phyloP scores from a whole-genome alignment of 164 flowering plant species.

The Platanus orientalis region DNA sequence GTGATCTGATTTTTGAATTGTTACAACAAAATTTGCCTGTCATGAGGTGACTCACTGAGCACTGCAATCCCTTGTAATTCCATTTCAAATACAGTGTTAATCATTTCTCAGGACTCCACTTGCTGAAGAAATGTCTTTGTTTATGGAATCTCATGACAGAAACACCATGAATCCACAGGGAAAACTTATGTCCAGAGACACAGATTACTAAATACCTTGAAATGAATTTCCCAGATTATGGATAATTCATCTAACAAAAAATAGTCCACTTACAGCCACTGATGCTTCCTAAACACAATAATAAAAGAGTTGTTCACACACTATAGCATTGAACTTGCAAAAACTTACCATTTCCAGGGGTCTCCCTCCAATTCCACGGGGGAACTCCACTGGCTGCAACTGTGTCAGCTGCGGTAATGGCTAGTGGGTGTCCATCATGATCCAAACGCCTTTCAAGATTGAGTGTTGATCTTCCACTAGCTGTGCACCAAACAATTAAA shows the following conservation, averaged over 20 bases:
- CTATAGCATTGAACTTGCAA: background rate
- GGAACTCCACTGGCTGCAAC: constrained; percentile 55
- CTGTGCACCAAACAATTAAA: constrained; percentile 25
- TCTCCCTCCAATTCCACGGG: constrained; percentile 73
- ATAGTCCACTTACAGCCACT: background rate
- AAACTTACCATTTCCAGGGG: constrained; percentile 54
- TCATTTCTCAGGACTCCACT: too few relatives aligned
- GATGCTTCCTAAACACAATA: background rate
- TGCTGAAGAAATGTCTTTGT: too few relatives aligned
- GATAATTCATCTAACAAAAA: too few relatives aligned
- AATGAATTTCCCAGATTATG: too few relatives aligned
- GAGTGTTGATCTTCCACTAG: constrained; percentile 42
- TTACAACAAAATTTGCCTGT: too few relatives aligned
- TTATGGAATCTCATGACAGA: too few relatives aligned
- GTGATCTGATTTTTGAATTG: too few relatives aligned
- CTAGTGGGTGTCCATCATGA: constrained; percentile 73
- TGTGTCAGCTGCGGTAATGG: constrained; percentile 59
- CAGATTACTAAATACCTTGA: background rate
- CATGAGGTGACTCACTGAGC: too few relatives aligned
- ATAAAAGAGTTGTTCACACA: background rate
- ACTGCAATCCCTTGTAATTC: too few relatives aligned
- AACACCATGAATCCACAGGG: too few relatives aligned
- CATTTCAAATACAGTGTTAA: too few relatives aligned
- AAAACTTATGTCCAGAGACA: too few relatives aligned
- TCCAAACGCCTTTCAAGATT: constrained; percentile 61